Evolutionary conservation across 345 rosid genomes (phyloP), one percentile per base, ranked within the genome.

Genomic region (Brassica nigra): DNA sequence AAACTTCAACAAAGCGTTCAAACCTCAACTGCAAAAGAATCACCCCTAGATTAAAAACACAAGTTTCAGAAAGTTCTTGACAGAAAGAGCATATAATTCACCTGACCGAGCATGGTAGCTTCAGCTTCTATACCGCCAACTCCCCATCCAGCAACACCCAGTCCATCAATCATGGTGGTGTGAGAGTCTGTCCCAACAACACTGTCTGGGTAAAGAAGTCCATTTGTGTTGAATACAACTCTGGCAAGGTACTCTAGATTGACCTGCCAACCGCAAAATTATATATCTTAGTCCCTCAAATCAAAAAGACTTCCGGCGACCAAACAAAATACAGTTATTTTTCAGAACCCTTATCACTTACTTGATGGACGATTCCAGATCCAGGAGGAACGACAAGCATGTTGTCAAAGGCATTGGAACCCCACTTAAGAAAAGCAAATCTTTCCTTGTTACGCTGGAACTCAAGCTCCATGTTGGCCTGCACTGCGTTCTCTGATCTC

Each of bases 321-420:
- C 52, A 70, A 11, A 57, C 5, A 57, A 2, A 49, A 33, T 6
- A 71, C 65, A 11, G 0, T 31, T 33, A 4, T 9, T 39, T 39
- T 30, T 1, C 7, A 6, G 8, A 33, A 18, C 5, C 14, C 27
- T 34, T 34, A 18, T 71, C 1, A 57, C 75, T 6, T 90, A 93
- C 99, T 93, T 95, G 98, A 88, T 96, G 99, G 62, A 96, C 99
- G 69, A 96, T 96, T 74, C 99, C 99, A 79, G 99, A 96, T 54
- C 99, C 99, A 37, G 99, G 99, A 75, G 99, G 99, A 63, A 96
- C 99, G 78, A 96, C 98, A 77, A 96, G 97, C 97, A 93, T 96
- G 83, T 96, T 96, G 68, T 65, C 87, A 80, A 96, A 93, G 47
- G 97, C 99, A 59, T 83, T 80, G 55, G 99, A 93, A 6, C 97